Percentiles rank a stretch among this genome's conserved stretches.
phyloP scores from a whole-genome alignment of 306 rosid genomes.

The Gynostemma pentaphyllum region DNA sequence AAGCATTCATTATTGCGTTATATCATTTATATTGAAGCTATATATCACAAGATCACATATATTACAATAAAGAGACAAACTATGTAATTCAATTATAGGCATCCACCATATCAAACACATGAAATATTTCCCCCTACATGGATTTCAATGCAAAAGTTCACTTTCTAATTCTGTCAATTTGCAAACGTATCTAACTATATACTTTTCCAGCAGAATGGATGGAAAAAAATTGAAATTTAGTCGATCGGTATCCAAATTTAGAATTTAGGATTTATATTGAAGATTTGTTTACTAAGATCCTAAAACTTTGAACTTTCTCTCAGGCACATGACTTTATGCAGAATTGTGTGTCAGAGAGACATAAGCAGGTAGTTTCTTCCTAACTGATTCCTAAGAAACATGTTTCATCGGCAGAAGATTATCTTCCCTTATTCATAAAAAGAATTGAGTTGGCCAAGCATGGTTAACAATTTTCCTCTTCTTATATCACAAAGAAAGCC shows the following conservation, averaged over 20 bases:
- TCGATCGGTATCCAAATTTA: not conserved
- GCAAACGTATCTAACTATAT: not conserved
- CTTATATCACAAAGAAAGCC: too few relatives aligned
- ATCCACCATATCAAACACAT: not conserved
- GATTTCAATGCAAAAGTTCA: not conserved
- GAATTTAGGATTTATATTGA: not conserved
- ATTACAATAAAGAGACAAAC: not conserved
- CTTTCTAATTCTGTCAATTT: not conserved
- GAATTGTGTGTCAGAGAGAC: not conserved
- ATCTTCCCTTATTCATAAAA: too few relatives aligned
- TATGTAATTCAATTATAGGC: not conserved
- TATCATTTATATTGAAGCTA: not conserved
- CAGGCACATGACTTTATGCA: not conserved
- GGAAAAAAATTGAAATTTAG: not conserved
- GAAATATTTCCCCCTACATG: not conserved
- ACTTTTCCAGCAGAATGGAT: not conserved
- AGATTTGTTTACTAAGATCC: not conserved
- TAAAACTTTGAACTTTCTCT: not conserved
- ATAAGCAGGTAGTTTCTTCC: not conserved
- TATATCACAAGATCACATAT: not conserved
- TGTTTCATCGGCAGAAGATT: not conserved
- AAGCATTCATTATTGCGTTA: not conserved
- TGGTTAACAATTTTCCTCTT: too few relatives aligned
- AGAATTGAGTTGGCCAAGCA: too few relatives aligned
- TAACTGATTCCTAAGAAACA: not conserved